These are phyloP conservation scores for Diutina siamensis DNA, from an alignment of 1,139 yeast species.

Conservation along the genomic window DNA sequence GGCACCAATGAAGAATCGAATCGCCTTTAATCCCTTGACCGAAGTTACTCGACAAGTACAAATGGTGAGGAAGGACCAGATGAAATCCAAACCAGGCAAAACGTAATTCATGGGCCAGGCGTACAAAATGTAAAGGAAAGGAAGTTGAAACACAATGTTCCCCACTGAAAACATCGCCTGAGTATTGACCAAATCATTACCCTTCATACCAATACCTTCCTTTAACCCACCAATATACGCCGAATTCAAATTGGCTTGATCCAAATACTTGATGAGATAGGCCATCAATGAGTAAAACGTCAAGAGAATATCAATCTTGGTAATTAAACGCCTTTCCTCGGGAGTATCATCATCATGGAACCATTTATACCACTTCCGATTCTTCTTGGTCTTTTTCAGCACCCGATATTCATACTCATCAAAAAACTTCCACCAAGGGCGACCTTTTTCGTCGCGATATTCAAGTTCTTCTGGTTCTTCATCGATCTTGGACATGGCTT, in stretches of 20 bases:
- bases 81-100: slow-evolving; percentile 45
- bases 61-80: slow-evolving; percentile 60
- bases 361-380: slow-evolving; percentile 54
- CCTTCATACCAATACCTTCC: slow-evolving; percentile 46
- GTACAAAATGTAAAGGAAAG: slow-evolving; percentile 32
- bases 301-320: slow-evolving; percentile 51
- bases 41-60: slow-evolving; percentile 36
- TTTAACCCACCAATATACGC: slow-evolving; percentile 64
- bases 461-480: slow-evolving; percentile 16
- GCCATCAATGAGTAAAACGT: slow-evolving; percentile 50
- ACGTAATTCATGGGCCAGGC: slow-evolving; percentile 43
- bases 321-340: slow-evolving; percentile 41
- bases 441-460: slow-evolving; percentile 49
- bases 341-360: slow-evolving; percentile 45
- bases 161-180: slow-evolving; percentile 50
- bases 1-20: slow-evolving; percentile 50
- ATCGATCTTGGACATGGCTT: slow-evolving; percentile 6
- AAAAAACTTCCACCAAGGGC: slow-evolving; percentile 54
- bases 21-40: slow-evolving; percentile 39
- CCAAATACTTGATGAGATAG: slow-evolving; percentile 64
- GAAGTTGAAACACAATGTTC: slow-evolving; percentile 43
- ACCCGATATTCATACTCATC: slow-evolving; percentile 52
- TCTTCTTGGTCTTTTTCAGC: slow-evolving; percentile 20
- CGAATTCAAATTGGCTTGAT: slow-evolving; percentile 46
- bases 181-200: slow-evolving; percentile 55